These are phyloP conservation scores for Capsella rubella DNA, from an alignment of 441 rosid genomes.

Conservation along the genomic window DNA sequence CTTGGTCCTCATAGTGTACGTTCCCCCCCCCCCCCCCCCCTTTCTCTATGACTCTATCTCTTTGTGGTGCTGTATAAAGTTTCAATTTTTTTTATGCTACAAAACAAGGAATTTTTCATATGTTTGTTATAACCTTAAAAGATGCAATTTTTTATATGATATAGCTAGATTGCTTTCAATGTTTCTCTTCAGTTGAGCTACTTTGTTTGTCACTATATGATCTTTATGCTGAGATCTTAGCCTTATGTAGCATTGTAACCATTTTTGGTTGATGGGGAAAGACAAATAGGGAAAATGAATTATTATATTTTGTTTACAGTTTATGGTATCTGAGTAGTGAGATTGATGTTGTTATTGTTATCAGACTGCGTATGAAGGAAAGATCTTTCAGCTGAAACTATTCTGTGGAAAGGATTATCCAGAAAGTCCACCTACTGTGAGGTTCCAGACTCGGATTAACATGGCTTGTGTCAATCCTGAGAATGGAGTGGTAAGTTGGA, in stretches of 20 bases:
- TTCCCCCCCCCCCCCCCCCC: neutral
- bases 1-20: conserved; percentile 92
- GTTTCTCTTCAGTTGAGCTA: neutral
- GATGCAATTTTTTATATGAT: neutral
- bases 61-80: neutral
- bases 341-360: conserved; percentile 31
- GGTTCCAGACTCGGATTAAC: conserved; percentile 87
- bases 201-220: conserved; percentile 2
- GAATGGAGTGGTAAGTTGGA: conserved; percentile 75
- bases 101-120: neutral
- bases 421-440: conserved; percentile 90
- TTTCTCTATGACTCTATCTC: neutral
- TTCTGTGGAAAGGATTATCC: conserved; percentile 97
- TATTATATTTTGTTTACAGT: neutral
- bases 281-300: neutral
- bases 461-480: conserved; percentile 95
- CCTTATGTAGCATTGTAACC: conserved; percentile 5
- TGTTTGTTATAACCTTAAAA: neutral
- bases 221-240: neutral
- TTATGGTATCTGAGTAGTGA: conserved; percentile 5
- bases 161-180: neutral
- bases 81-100: neutral
- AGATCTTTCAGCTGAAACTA: conserved; percentile 93
- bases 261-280: neutral
- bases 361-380: conserved; percentile 90